phyloP scores from a whole-genome alignment of 2,329 filamentous ascomycete genomes.

The Colletotrichum sp. region DNA sequence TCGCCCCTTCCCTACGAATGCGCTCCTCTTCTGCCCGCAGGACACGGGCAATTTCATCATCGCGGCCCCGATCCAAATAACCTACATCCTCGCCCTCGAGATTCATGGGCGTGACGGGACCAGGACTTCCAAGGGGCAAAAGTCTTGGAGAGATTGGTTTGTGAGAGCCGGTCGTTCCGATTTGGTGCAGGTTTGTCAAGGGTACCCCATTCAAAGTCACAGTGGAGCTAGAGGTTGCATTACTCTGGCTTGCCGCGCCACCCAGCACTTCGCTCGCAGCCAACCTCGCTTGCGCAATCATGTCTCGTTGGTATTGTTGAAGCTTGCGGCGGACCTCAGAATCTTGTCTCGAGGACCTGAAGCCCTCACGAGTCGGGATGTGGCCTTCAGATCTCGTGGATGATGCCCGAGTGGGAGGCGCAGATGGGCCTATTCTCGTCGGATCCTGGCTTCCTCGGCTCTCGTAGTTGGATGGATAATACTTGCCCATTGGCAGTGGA shows the following conservation, averaged over 20 bases:
- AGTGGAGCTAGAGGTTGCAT: conserved; percentile 28
- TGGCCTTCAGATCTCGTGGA: conserved; percentile 24
- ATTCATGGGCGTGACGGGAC: conserved; percentile 67
- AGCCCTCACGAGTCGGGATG: conserved; percentile 24
- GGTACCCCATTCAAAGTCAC: conserved; percentile 38
- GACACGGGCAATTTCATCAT: conserved; percentile 24
- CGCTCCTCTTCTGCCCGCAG: conserved; percentile 34
- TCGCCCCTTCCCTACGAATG: conserved; percentile 32
- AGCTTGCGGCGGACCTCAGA: conserved; percentile 56
- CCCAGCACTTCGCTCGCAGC: conserved; percentile 40
- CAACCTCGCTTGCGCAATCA: conserved; percentile 62
- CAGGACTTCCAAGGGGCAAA: conserved; percentile 60
- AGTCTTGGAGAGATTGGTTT: conserved; percentile 57
- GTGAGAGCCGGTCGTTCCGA: conserved; percentile 40
- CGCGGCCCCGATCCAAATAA: conserved; percentile 38
- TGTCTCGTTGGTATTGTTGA: conserved; percentile 65
- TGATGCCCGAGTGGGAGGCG: background rate
- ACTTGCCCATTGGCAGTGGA: conserved; percentile 63
- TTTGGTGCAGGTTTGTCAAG: conserved; percentile 39
- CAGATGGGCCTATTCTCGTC: conserved; percentile 18
- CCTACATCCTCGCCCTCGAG: conserved; percentile 45
- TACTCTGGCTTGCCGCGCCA: conserved; percentile 26
- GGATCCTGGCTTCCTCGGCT: conserved; percentile 32
- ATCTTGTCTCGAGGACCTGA: conserved; percentile 38
- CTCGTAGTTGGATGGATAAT: conserved; percentile 68